Conservation (phyloP, 1,284 basidiomycete genomes). For the Ceratobasidium sp. region DNA sequence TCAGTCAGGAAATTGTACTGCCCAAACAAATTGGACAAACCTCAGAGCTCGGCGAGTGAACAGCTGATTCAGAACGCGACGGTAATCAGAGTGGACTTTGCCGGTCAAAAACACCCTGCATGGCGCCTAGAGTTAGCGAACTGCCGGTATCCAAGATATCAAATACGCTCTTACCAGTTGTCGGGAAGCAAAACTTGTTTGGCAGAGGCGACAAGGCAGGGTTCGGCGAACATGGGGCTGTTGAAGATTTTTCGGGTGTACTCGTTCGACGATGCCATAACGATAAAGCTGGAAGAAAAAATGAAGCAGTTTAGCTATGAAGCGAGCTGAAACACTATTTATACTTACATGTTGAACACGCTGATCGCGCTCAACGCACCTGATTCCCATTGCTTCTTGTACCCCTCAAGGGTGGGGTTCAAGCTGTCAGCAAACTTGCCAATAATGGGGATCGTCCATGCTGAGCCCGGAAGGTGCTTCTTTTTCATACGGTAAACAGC, state of each 20-base stretch:
- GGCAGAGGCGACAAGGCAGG: constrained; percentile 92
- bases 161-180: constrained; percentile 75
- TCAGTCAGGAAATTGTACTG: constrained; percentile 40
- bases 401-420: constrained; percentile 86
- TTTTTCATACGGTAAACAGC: constrained; percentile 87
- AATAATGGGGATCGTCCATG: constrained; percentile 93
- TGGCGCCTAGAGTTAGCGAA: constrained; percentile 13
- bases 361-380: constrained; percentile 85
- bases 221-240: constrained; percentile 87
- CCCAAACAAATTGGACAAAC: constrained; percentile 53
- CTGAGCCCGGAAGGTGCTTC: constrained; percentile 79
- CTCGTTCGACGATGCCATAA: constrained; percentile 92
- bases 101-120: constrained; percentile 94
- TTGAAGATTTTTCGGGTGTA: constrained; percentile 92
- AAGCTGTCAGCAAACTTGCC: constrained; percentile 91
- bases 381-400: constrained; percentile 87
- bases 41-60: constrained; percentile 94
- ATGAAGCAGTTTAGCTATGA: constrained; percentile 22
- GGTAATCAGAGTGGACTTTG: constrained; percentile 93
- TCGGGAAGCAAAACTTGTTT: constrained; percentile 87
- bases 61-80: constrained; percentile 87
- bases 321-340: not conserved
- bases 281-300: constrained; percentile 80
- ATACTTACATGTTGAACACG: constrained; percentile 93
- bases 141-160: not conserved